phyloP scores from a whole-genome alignment of 768 basidiomycete genomes.

The Asterophora parasitica region DNA sequence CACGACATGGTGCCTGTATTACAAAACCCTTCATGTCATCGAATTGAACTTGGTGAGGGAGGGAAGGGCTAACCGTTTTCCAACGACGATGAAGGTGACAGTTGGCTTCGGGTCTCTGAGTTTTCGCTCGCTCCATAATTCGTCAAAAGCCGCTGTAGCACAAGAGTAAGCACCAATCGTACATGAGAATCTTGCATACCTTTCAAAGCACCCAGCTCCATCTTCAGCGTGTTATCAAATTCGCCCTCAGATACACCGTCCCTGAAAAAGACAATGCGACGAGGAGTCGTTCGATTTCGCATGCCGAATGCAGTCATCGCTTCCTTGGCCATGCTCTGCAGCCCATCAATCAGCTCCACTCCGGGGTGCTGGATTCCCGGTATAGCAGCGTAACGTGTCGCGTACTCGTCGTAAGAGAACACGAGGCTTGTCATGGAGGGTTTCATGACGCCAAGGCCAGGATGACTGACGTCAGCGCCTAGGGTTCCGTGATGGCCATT shows the following conservation, averaged over 20 bases:
- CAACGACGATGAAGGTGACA: slow-evolving; percentile 58
- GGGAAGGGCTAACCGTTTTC: slow-evolving; percentile 32
- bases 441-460: slow-evolving; percentile 43
- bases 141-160: slow-evolving; percentile 28
- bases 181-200: slow-evolving; percentile 3
- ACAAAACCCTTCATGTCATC: neutral
- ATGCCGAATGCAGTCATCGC: slow-evolving; percentile 12
- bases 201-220: slow-evolving; percentile 15
- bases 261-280: slow-evolving; percentile 19
- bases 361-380: slow-evolving; percentile 42
- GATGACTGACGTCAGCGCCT: slow-evolving; percentile 65
- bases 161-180: neutral
- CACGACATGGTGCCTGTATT: slow-evolving; percentile 29
- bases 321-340: slow-evolving; percentile 33
- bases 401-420: slow-evolving; percentile 43
- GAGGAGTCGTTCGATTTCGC: slow-evolving; percentile 4
- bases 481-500: neutral
- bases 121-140: slow-evolving; percentile 30
- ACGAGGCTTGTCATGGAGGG: slow-evolving; percentile 63
- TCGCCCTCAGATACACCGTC: slow-evolving; percentile 28
- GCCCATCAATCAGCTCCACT: slow-evolving; percentile 39
- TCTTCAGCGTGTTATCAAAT: slow-evolving; percentile 18
- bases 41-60: neutral
- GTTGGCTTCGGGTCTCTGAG: slow-evolving; percentile 23
- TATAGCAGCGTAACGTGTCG: slow-evolving; percentile 40